Percentiles rank a stretch among this genome's conserved stretches.
Conservation (phyloP, 148 eudicot genomes). For the Hydrangea macrophylla region DNA sequence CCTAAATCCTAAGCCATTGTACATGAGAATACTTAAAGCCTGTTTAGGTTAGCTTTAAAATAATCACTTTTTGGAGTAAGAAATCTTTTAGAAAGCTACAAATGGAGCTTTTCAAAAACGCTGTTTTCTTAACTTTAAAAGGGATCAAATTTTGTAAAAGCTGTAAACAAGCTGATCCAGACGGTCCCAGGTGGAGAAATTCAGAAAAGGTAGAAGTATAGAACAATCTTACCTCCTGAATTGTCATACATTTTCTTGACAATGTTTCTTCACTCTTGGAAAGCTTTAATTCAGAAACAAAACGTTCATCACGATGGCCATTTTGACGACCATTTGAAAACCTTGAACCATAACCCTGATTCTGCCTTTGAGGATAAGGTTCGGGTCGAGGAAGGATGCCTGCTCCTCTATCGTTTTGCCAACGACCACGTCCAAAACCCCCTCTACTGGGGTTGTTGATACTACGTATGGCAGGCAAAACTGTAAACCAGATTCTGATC, state of each 20-base stretch:
- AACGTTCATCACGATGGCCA: slow-evolving; percentile 97
- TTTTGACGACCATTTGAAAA: slow-evolving; percentile 47
- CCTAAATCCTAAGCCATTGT: too few relatives aligned
- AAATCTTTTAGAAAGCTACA: too few relatives aligned
- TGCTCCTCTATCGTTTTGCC: slow-evolving; percentile 93
- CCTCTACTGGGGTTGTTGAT: slow-evolving; percentile 62
- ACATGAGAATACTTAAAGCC: not conserved
- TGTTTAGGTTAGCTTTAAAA: too few relatives aligned
- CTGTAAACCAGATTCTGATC: slow-evolving; percentile 35
- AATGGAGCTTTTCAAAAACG: too few relatives aligned
- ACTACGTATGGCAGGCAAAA: slow-evolving; percentile 65
- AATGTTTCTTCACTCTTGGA: slow-evolving; percentile 91
- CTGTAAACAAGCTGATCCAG: too few relatives aligned
- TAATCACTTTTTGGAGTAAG: too few relatives aligned
- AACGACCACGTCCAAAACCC: slow-evolving; percentile 81
- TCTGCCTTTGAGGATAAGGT: slow-evolving; percentile 61
- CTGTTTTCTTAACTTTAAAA: too few relatives aligned
- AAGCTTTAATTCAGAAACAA: slow-evolving; percentile 90
- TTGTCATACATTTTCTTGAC: slow-evolving; percentile 59
- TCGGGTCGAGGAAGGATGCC: slow-evolving; percentile 97
- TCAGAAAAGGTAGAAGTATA: not conserved
- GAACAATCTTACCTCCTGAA: slow-evolving; percentile 69
- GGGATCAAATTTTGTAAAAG: too few relatives aligned
- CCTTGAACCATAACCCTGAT: slow-evolving; percentile 50
- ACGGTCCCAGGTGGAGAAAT: too few relatives aligned